Evolutionary conservation across 2,329 filamentous ascomycete genomes (phyloP).

Genomic region (Ceratocystis eucalypticola): DNA sequence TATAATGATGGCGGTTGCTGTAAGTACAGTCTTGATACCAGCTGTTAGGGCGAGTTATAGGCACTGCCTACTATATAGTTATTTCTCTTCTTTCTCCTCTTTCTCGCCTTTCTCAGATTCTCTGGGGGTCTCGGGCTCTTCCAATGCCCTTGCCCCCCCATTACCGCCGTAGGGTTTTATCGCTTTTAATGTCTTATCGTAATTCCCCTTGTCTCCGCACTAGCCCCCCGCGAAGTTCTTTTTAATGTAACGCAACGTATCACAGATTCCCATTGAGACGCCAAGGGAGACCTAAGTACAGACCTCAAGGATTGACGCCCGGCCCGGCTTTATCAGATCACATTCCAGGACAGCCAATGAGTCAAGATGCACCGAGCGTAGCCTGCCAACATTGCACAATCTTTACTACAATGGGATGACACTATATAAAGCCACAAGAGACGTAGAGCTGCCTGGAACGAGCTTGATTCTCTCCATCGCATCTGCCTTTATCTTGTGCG

Average conservation of each 20-base stretch:
- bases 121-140: too few relatives aligned
- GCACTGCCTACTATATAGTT: too few relatives aligned
- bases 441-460: too few relatives aligned
- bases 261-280: background rate
- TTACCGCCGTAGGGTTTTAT: background rate
- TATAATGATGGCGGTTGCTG: too few relatives aligned
- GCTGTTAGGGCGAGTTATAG: too few relatives aligned
- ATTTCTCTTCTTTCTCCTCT: too few relatives aligned
- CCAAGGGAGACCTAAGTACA: too few relatives aligned
- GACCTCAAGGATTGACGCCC: background rate
- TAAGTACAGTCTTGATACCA: too few relatives aligned
- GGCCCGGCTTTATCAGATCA: background rate
- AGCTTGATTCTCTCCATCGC: too few relatives aligned
- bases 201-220: background rate
- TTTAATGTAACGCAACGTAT: background rate
- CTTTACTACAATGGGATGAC: constrained; percentile 4
- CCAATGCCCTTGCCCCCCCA: too few relatives aligned
- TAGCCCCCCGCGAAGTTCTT: background rate
- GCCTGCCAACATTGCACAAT: constrained; percentile 3
- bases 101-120: too few relatives aligned
- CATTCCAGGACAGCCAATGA: background rate
- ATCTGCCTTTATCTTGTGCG: too few relatives aligned
- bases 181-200: background rate
- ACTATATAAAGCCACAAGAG: background rate
- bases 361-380: background rate